Conservation (phyloP, 768 basidiomycete genomes). For the Lactarius sanguifluus region DNA sequence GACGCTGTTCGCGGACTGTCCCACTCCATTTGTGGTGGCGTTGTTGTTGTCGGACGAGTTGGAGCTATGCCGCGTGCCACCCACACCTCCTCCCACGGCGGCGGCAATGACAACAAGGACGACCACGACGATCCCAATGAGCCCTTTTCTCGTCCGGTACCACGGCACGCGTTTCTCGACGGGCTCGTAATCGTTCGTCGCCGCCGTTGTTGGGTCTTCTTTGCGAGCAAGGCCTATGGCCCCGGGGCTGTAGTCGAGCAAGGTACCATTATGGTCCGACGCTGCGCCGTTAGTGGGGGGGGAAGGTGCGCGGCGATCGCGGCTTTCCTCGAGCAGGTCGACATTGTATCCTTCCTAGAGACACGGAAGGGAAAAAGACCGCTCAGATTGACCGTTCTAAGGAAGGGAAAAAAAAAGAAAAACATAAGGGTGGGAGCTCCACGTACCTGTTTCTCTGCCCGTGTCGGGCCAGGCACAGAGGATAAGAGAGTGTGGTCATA, state of each 20-base stretch:
- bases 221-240: slow-evolving; percentile 28
- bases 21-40: not conserved
- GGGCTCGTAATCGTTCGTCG: slow-evolving; percentile 16
- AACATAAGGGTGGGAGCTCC: not conserved
- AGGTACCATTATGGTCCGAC: slow-evolving; percentile 30
- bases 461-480: slow-evolving; percentile 35
- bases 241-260: slow-evolving; percentile 7
- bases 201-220: slow-evolving; percentile 13
- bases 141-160: slow-evolving; percentile 50
- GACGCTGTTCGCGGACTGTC: not conserved
- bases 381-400: not conserved
- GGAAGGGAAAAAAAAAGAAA: not conserved
- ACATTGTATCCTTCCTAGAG: slow-evolving; percentile 55
- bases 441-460: slow-evolving; percentile 37
- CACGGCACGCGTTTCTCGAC: slow-evolving; percentile 38
- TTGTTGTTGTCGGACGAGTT: no score
- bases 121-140: slow-evolving; percentile 41
- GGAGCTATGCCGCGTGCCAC: slow-evolving; percentile 39
- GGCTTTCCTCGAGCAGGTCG: slow-evolving; percentile 40
- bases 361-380: not conserved
- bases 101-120: slow-evolving; percentile 48
- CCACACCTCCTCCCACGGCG: slow-evolving; percentile 59
- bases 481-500: slow-evolving; percentile 37
- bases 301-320: slow-evolving; percentile 28
- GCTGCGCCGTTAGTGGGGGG: slow-evolving; percentile 24